Evolutionary conservation across 179 eudicot genomes (phyloP).

Genomic region (Actinidia arguta): DNA sequence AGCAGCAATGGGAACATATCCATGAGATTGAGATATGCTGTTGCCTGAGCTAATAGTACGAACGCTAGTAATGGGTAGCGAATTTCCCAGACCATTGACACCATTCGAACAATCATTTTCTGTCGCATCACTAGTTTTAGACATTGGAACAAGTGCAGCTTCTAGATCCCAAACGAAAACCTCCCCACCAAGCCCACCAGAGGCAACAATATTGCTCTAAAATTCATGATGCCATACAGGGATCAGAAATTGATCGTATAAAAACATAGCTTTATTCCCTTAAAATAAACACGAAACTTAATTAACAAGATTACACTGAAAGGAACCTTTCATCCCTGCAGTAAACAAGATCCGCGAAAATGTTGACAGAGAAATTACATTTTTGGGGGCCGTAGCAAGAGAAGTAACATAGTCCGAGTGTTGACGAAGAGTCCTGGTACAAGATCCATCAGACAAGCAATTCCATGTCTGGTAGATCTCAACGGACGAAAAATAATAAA

Average conservation of each 20-base stretch:
- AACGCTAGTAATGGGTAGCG: conserved; percentile 57
- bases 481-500: conserved; percentile 12
- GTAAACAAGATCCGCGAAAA: background rate
- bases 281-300: background rate
- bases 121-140: conserved; percentile 69
- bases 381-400: conserved; percentile 87
- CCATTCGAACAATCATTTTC: conserved; percentile 76
- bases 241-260: conserved; percentile 28
- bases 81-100: conserved; percentile 60
- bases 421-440: conserved; percentile 84
- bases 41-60: conserved; percentile 81
- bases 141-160: conserved; percentile 85
- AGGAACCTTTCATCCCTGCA: conserved; percentile 6
- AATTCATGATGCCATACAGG: conserved; percentile 41
- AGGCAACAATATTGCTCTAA: conserved; percentile 87
- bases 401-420: conserved; percentile 97
- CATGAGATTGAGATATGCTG: conserved; percentile 77
- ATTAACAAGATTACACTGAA: background rate
- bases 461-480: conserved; percentile 76
- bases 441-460: conserved; percentile 81
- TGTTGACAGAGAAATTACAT: conserved; percentile 58
- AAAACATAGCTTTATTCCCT: conserved; percentile 6
- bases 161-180: conserved; percentile 98
- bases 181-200: conserved; percentile 99
- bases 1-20: conserved; percentile 84